Evolutionary conservation across 2,329 filamentous ascomycete species (phyloP).

Genomic region (Trichoderma atrobrunneum): DNA sequence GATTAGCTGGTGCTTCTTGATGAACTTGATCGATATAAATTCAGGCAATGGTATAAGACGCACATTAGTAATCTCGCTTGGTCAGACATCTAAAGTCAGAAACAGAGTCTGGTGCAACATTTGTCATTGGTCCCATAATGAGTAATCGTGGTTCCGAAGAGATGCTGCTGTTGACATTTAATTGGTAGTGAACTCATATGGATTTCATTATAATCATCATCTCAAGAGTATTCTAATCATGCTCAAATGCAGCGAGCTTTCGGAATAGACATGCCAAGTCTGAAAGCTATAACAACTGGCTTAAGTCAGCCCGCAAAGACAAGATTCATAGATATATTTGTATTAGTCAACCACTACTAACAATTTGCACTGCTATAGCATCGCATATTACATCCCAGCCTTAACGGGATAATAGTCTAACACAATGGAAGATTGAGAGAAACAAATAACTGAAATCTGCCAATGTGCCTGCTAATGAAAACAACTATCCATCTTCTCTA

Average conservation of each 20-base stretch:
- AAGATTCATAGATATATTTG: not conserved
- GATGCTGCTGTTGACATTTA: not conserved
- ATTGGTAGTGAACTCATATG: not conserved
- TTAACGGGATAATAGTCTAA: too few species aligned
- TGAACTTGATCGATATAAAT: not conserved
- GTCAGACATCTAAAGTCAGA: not conserved
- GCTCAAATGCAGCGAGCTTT: not conserved
- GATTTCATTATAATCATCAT: not conserved
- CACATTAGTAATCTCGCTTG: not conserved
- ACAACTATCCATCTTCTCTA: too few species aligned
- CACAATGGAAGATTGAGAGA: too few species aligned
- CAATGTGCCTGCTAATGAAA: too few species aligned
- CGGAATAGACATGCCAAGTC: not conserved
- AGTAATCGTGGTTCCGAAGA: not conserved
- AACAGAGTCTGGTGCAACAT: not conserved
- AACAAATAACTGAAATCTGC: too few species aligned
- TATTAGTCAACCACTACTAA: not conserved
- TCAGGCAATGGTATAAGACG: rapidly evolving
- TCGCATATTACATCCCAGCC: too few species aligned
- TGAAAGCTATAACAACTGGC: not conserved
- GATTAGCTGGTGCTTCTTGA: not conserved
- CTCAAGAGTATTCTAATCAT: not conserved
- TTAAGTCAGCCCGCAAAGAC: not conserved
- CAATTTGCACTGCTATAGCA: not conserved
- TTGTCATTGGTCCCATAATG: not conserved